Percentiles rank a stretch among this genome's conserved stretches.
Conservation (phyloP, 352 stramenopile species). For the Thraustochytrium striatum region DNA sequence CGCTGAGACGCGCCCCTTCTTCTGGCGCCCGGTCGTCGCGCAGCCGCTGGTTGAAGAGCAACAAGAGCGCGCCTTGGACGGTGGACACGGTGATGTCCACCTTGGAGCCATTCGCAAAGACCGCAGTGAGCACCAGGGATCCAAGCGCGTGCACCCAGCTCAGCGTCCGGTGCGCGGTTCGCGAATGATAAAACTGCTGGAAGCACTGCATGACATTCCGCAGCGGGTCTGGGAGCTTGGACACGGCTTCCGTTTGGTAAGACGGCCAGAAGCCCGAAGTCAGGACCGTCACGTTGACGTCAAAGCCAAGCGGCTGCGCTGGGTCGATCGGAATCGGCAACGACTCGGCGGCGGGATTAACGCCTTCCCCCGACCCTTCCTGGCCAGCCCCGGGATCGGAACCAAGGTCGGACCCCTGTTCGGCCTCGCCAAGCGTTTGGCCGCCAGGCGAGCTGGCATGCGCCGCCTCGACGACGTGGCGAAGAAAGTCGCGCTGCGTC, state of each 20-base stretch:
- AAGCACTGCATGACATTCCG: not conserved
- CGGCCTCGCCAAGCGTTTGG: too few relatives aligned
- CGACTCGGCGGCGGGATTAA: too few relatives aligned
- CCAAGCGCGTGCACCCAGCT: conserved; percentile 16
- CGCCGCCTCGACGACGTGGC: not conserved
- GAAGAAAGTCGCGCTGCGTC: not conserved
- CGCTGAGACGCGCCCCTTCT: conserved; percentile 63
- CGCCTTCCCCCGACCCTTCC: too few relatives aligned
- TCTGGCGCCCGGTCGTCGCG: too few relatives aligned
- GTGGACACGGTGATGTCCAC: conserved; percentile 78
- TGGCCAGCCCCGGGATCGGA: too few relatives aligned
- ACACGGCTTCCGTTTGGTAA: not conserved
- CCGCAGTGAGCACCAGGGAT: not conserved
- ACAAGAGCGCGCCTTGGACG: conserved; percentile 71
- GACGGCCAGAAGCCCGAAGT: conserved; percentile 38
- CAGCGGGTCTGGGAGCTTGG: not conserved
- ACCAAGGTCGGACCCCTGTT: too few relatives aligned
- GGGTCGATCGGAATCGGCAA: too few relatives aligned
- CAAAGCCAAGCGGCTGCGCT: not conserved
- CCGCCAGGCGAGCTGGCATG: not conserved
- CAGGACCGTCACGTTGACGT: conserved; percentile 29
- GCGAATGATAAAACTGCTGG: not conserved
- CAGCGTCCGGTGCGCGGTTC: conserved; percentile 26
- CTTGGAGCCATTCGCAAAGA: not conserved
- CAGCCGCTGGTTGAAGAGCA: conserved; percentile 81